Conservation (phyloP, 176 grass and related monocot genomes). For the Saccharum spontaneum region DNA sequence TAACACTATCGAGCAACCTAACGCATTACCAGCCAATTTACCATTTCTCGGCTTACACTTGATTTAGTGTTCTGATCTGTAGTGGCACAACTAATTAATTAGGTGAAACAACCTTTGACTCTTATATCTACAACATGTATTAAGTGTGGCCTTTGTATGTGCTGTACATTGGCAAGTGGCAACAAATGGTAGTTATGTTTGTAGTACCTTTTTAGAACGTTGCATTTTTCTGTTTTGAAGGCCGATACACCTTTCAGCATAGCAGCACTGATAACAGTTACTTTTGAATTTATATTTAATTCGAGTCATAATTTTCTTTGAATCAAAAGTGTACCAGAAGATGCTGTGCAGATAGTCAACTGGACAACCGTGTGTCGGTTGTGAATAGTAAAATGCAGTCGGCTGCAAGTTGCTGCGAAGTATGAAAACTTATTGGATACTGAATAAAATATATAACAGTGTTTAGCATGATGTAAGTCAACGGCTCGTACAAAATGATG, state of each 20-base stretch:
- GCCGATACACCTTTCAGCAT: neutral
- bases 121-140: neutral
- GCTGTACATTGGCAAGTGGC: neutral
- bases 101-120: neutral
- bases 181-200: neutral
- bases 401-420: neutral
- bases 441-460: neutral
- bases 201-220: neutral
- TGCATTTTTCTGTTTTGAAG: neutral
- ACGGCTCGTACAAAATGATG: neutral
- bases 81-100: neutral
- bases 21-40: neutral
- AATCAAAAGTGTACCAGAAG: neutral
- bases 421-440: neutral
- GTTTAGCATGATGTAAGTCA: neutral
- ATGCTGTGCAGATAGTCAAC: neutral
- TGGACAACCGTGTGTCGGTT: neutral
- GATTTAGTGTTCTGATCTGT: neutral
- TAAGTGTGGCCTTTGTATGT: neutral
- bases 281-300: neutral
- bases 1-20: neutral
- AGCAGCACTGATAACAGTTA: neutral
- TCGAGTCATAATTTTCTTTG: neutral
- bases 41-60: neutral
- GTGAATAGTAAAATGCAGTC: neutral